phyloP scores from a whole-genome alignment of 2,329 filamentous ascomycete genomes.

The Talaromyces sp. region DNA sequence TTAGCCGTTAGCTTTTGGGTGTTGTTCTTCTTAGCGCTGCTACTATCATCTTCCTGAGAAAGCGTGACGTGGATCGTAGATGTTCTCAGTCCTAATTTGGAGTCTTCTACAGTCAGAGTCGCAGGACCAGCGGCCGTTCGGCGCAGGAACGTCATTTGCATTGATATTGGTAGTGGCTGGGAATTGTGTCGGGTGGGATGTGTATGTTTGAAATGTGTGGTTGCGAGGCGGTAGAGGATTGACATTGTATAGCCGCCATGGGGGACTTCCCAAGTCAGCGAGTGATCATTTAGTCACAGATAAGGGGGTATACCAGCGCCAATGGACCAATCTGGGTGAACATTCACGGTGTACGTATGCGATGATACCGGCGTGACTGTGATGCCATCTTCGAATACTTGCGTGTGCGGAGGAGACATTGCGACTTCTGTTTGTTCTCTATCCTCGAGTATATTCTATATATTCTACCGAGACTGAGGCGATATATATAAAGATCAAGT shows the following conservation, averaged over 20 bases:
- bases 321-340: constrained; percentile 62
- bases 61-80: constrained; percentile 63
- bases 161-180: constrained; percentile 58
- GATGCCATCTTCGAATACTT: constrained; percentile 38
- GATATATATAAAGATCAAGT: background rate
- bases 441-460: background rate
- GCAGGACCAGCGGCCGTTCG: constrained; percentile 59
- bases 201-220: constrained; percentile 59
- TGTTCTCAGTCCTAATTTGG: constrained; percentile 63
- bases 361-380: constrained; percentile 39
- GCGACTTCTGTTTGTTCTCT: background rate
- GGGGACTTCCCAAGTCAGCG: constrained; percentile 50
- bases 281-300: background rate
- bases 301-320: constrained; percentile 52
- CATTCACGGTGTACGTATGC: constrained; percentile 57
- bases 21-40: constrained; percentile 17
- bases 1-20: constrained; percentile 50
- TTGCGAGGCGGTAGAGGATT: constrained; percentile 58
- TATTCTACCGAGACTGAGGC: background rate
- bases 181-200: constrained; percentile 48
- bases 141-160: constrained; percentile 64
- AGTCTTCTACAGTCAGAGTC: constrained; percentile 57
- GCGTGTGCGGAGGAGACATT: constrained; percentile 22
- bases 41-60: constrained; percentile 34
- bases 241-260: constrained; percentile 69